Base-by-base conservation (phyloP, 1,139 yeast species). In the Arxiozyma bovina region DNA sequence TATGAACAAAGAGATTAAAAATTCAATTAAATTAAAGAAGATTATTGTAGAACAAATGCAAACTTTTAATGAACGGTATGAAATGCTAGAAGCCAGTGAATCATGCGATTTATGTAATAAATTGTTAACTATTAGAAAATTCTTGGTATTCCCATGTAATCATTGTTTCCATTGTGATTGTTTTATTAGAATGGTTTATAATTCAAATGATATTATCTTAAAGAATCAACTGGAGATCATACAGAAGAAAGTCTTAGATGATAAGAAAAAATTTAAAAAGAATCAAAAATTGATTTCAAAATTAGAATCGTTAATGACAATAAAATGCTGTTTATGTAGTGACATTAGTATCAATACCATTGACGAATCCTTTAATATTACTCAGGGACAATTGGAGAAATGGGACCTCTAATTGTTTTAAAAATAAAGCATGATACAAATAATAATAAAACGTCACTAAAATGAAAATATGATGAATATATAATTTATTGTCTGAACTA, bases 111-210 rank as follows among this genome's bases (percentile, higher is more conserved):
- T 81, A 5, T 94, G 99, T 70, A 72, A 76, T 20, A 78, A 78
- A 60, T 77, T 94, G 7, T 73, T 93, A 50, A 78, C 89, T 3
- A 79, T 83, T 4, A 80, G 91, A 55, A 84, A 85, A 63, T 91
- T 90, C 64, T 77, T 86, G 52, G 82, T 85, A 12, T 93, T 90
- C 66, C 96, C 97, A 0, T 93, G 99, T 66, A 86, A 81, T 57
- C 99, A 93, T 70, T 82, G 88, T 8, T 87, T 87, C 73, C 99
- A 94, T 67, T 84, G 85, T 55, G 96, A 90, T 64, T 94, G 99
- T 70, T 70, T 90, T 30, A 79, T 87, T 5, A 79, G 81, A 55
- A 73, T 73, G 43, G 78, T 85, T 45, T 68, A 85, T 53, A 75
- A 77, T 54, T 82, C 86, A 12, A 82, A 84, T 42, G 89, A 89